Base-by-base conservation (phyloP, 495 filamentous ascomycete genomes). In the Aspergillus bridgeri region DNA sequence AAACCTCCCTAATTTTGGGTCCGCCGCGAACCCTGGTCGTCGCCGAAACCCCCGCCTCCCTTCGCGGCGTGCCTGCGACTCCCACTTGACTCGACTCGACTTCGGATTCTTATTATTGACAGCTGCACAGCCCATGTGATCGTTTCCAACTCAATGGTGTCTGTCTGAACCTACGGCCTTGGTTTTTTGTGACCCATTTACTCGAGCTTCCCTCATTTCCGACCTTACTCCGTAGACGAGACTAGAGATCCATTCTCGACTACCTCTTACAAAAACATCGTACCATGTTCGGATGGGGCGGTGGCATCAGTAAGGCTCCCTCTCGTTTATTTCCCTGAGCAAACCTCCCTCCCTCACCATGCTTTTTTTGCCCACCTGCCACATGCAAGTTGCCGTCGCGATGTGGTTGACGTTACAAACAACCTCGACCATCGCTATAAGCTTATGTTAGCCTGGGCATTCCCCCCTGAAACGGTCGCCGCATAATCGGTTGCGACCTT, bases 221-320 rank as follows among this genome's bases (percentile, higher is more conserved):
- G 4, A 11, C 48, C 21, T 18, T 21, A 52, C 48, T n/a, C n/a
- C n/a, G n/a, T n/a, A n/a, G n/a, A n/a, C n/a, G n/a, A n/a, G n/a
- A n/a, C n/a, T 51, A 56, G 29, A 44, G 18, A 24, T 38, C 38
- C 42, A 25, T 21, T 42, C 20, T 24, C 59, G 61, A 49, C 33
- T 11, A 15, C 33, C 33, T 38, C 33, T 38, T 13, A 38, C 57
- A 67, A 60, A 58, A 54, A n/a, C 46, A 45, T n/a, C 27, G 44
- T 56, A 67, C 48, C 18, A 75, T 75, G 73, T 75, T 75, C 54
- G 73, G 73, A 58, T 75, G 73, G 73, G 62, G 66, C 56, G 60
- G 65, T 61, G 66, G 63, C 43, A 59, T 74, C 57, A 66, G 72
- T 75, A 66, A 69, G 70, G 51, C 21, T 56, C 22, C 42, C 22